Evolutionary conservation across 2,329 filamentous ascomycete genomes (phyloP), one percentile per base, ranked within the genome.

Genomic region (Cladosporium halotolerans): DNA sequence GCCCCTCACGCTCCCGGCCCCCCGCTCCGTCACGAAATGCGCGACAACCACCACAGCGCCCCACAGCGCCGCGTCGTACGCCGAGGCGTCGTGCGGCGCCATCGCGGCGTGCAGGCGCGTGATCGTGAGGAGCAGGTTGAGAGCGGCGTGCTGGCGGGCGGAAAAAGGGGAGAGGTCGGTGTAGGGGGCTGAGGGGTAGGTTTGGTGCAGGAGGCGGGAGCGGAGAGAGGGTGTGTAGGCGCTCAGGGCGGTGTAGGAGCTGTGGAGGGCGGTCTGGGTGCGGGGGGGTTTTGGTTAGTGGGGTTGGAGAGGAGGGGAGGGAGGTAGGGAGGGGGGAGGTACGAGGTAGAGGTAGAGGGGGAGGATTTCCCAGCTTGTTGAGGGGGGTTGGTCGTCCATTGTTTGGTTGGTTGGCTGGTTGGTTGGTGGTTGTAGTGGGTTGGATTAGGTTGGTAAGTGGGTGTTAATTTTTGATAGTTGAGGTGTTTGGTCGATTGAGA

Each of bases 181-280:
- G 40, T 40, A 44, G 1, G 48, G 16, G 10, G 39, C 28, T 3
- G 48, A 36, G 6, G 48, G 48, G 32, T 51, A 51, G 39, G 32
- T 40, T 2, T 16, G 2, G 31, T 44, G 23, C 7, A 51, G 32
- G 16, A 44, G 19, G 18, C 48, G 40, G 28, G 43, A 44, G 39
- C 39, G 44, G 18, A 51, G 48, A 11, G 48, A 51, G 13, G 48
- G 48, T 9, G 34, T 19, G 40, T 44, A 51, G 31, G 39, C 39
- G 11, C 31, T 31, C 14, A 51, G 18, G 31, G 40, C 48, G 18
- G 34, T 32, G 40, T 51, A 44, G 40, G 48, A 40, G 13, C 40
- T 44, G 31, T 44, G 18, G 33, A 34, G n/a, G 40, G 48, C 48
- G 14, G 48, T 51, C 48, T 51, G 28, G 23, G 23, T 5, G 23